Base-by-base conservation (phyloP, 2,329 filamentous ascomycete genomes). In the Calonectria henricotiae region DNA sequence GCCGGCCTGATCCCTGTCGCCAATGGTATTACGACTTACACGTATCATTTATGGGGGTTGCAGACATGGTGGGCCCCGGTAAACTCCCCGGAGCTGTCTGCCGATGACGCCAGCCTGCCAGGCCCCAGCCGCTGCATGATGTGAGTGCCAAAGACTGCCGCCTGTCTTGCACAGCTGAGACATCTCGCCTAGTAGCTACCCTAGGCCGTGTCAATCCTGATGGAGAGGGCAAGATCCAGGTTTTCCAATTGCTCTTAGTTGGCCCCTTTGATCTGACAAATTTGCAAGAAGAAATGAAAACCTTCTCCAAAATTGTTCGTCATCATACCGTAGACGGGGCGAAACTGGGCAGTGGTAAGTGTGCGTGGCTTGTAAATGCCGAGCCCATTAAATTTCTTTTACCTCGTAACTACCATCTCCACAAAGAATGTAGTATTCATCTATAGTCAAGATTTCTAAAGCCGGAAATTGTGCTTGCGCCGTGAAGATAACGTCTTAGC, bases 51-150 rank as follows among this genome's bases (percentile, higher is more conserved):
- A 58, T 58, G 51, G 51, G 32, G 51, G 37, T 37, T 23, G 20
- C 30, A 23, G 30, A 37, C 51, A 55, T 55, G 51, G 51, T 55
- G 51, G 32, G 51, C 51, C 51, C 51, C 37, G 51, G 51, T 20
- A 37, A 25, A 15, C 32, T 58, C 23, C 37, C 35, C 37, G 51
- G 51, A 25, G 37, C 51, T 8, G 51, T 58, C 32, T 37, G 51
- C 35, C 32, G 51, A 58, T 58, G 51, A 23, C 51, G 51, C 35
- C 51, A 58, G 51, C 51, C 51, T 58, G 51, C 39, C 51, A 58
- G 51, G 35, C 13, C 51, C 51, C 20, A 20, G 15, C 32, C 51
- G 13, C n/a, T 11, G 43, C 17, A 46, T 46, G 7, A n/a, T 46
- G 43, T 23, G 43, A 46, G 43, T 12, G 17, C 39, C 7, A 30